Evolutionary conservation across 345 rosid genomes (phyloP), one percentile per base, ranked within the genome.

Genomic region (Ceriops zippeliana): DNA sequence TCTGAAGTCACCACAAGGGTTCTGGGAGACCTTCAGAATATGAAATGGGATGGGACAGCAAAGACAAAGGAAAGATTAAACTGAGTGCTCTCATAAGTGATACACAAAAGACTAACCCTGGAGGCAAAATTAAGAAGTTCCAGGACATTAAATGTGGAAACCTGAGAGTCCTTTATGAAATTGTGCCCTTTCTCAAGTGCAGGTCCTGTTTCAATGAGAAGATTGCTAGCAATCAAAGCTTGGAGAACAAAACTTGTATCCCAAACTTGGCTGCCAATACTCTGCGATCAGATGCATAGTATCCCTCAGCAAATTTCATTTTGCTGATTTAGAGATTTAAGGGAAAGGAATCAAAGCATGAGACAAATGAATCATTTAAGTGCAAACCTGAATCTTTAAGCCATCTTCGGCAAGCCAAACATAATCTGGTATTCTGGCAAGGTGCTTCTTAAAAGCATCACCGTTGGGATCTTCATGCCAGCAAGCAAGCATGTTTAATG

Each of bases 391-490:
- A 28, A 67, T 53, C 24, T 67, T 63, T 42, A 71, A 42, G 57
- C 75, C 75, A 63, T 71, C 75, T 46, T 71, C 75, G 0, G 34
- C 75, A 2, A 71, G 5, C 75, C 75, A 71, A 0, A 71, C 2
- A 24, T 54, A 71, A 63, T 71, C 75, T 0, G 26, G 6, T 19
- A 71, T 26, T 57, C 75, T 28, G 13, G 75, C 75, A 46, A 71
- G 75, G 24, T 71, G 75, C 56, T 57, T 62, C 71, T 75, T 62
- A 37, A 79, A 72, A 60, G 65, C 49, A 21, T 65, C 51, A 26
- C 79, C 53, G 32, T 67, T 56, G 5, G 83, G 79, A 72, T 79
- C 77, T 68, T 79, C 83, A 65, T 15, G 42, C 83, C 83, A 79
- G 21, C 79, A 75, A 72, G 77, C 83, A 60, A 79, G 73, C 66